These are phyloP conservation scores for Hyaloscypha bicolor DNA, from an alignment of 495 filamentous ascomycete species.

Conservation along the genomic window DNA sequence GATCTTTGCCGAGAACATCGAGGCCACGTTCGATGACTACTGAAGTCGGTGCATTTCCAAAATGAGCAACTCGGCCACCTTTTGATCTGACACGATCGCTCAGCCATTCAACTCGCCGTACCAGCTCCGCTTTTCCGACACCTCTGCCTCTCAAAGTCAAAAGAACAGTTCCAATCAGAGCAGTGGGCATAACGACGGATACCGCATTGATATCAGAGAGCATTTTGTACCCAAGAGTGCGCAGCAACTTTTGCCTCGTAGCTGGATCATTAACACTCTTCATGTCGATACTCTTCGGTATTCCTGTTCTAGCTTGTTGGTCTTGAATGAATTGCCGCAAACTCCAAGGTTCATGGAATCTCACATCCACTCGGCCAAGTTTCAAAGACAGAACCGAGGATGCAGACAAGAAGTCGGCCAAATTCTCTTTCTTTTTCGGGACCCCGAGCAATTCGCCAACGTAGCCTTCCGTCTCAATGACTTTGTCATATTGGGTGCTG, in stretches of 20 bases:
- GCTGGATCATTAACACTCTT: constrained; percentile 47
- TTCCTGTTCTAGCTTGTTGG: constrained; percentile 58
- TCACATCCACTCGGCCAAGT: constrained; percentile 88
- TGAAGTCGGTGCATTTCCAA: constrained; percentile 74
- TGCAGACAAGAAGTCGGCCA: constrained; percentile 82
- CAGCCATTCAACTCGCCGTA: constrained; percentile 89
- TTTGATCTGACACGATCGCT: constrained; percentile 79
- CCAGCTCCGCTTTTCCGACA: constrained; percentile 83
- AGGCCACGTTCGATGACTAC: constrained; percentile 87
- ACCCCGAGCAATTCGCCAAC: constrained; percentile 91
- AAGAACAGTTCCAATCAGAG: constrained; percentile 90
- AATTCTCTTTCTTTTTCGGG: constrained; percentile 92
- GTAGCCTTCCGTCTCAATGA: constrained; percentile 96
- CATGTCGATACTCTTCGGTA: constrained; percentile 41
- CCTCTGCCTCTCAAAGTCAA: constrained; percentile 90
- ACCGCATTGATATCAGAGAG: constrained; percentile 93
- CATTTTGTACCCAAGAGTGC: constrained; percentile 87
- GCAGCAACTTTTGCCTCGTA: constrained; percentile 62
- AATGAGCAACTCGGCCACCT: constrained; percentile 90
- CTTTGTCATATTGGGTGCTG: constrained; percentile 97
- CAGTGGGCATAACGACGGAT: constrained; percentile 96
- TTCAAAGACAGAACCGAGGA: constrained; percentile 88
- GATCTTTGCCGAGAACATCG: constrained; percentile 84
- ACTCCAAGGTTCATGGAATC: constrained; percentile 96
- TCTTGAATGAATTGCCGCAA: constrained; percentile 75